Evolutionary conservation across 164 flowering plant species (phyloP), one percentile per base, ranked within the genome.

Genomic region (Magnolia officinalis): DNA sequence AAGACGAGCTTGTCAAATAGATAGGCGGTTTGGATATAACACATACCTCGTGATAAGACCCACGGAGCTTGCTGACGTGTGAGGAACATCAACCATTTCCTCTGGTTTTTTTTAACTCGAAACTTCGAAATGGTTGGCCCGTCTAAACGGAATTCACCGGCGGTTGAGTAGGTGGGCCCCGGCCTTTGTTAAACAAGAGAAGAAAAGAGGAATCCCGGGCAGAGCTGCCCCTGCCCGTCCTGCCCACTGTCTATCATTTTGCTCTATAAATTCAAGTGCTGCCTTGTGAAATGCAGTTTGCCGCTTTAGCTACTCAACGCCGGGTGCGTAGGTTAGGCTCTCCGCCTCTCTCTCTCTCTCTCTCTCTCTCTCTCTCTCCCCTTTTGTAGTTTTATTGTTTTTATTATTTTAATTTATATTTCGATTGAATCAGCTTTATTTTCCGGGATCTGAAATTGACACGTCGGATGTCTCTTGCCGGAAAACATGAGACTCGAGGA

Each of bases 201-300:
- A 31, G 72, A n/a, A 50, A 70, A 26, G 2, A 55, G 76, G 45
- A 74, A 11, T 66, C 76, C 68, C 63, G 63, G 76, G 61, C 31
- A 50, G 26, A 26, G 50, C 64, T 19, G 65, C 55, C 19, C 13
- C 70, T 74, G 70, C 76, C 69, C 76, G 20, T 6, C 8, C 65
- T 76, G 65, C 78, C 78, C 73, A 45, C 63, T 20, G 29, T 23
- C 59, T 9, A 18, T 20, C 19, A 18, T 13, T 26, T 21, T 37
- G 5, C 20, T 45, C 77, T 78, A 78, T 78, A 78, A 73, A 78
- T 74, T 5, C 68, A 68, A 78, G 68, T 29, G 67, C 65, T 76
- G 80, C 23, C 74, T 51, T 1, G 76, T 74, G 63, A 74, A 74
- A 73, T 13, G 80, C 80, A 78, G 80, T 78, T 78, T 78, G 80